Evolutionary conservation across 352 stramenopile species (phyloP), one percentile per base, ranked within the genome.

Genomic region (Phytophthora gonapodyides): DNA sequence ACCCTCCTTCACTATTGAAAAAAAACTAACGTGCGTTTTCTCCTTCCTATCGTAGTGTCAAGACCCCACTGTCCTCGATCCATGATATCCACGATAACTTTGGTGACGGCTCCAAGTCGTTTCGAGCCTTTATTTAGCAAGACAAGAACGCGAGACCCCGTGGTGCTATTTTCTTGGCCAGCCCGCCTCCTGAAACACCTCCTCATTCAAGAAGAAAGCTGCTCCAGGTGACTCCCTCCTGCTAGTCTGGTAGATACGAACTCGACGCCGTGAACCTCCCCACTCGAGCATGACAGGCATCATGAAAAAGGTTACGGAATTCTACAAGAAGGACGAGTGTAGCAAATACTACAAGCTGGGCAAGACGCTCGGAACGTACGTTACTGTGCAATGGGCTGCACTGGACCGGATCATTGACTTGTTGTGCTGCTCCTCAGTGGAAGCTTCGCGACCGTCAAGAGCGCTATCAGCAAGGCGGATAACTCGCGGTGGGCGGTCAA

Each of bases 291-390:
- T 93, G 85, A 84, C 83, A 3, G 75, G 67, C 5, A 91, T 94
- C 62, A 91, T 93, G 66, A 89, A 90, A 75, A 91, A 91, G 62
- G 83, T 93, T 16, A 89, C 81, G 0, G 83, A 93, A n/a, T 91
- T 93, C 51, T 93, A 93, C 75, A 91, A 91, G 73, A 90, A 94
- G 63, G 78, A 93, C 43, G 84, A 94, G 61, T 92, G 82, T 68
- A 90, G 76, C 71, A 92, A 92, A 63, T 92, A 92, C 71, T 96
- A 96, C 80, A 95, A 95, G 63, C 73, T 97, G 33, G 88, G 87
- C 73, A 89, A 91, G 71, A 93, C 82, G 16, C 78, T 97, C 17
- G 87, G 87, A 66, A 94, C 89, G 86, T 94, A 89, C 61, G 83
- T 82, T 15, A 7, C 10, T n/a, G 8, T 46, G 11, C 15, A 13